Evolutionary conservation across 2,329 filamentous ascomycete genomes (phyloP), one percentile per base, ranked within the genome.

Genomic region (Nigrospora osmanthi): DNA sequence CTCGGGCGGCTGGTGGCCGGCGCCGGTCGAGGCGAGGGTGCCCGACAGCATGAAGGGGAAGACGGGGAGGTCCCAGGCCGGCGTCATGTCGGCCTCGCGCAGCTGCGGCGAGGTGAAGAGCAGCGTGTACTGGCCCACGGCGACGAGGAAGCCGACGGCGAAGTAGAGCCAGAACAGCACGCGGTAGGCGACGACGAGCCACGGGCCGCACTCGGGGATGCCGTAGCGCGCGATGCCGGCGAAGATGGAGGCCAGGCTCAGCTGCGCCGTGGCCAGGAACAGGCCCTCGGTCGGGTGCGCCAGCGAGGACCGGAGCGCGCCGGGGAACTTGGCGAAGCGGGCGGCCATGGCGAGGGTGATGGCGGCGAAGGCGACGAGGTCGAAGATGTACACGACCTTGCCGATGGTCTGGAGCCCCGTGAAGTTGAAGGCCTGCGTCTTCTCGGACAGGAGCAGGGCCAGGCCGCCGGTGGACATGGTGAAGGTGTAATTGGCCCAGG

Each of bases 281-380:
- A 74, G 63, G 2, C 68, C 68, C 55, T 79, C 75, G n/a, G 65
- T 66, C 6, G 73, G 72, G 47, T 73, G 71, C 0, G 62, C 67
- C 17, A 76, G 58, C 0, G 72, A 73, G 40, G 59, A 59, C 16
- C 62, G 64, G 42, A 77, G 62, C 9, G 69, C 65, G 17, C 63
- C 62, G 1, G 66, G 65, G 49, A 67, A 68, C 36, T 67, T 60
- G 38, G 62, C 53, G 52, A 77, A 77, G 40, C 74, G 68, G 36
- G 67, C 57, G 11, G 65, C 54, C 38, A 70, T 60, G 32, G 56
- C 55, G 2, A 49, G 41, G 2, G 54, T 58, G 49, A 65, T 60
- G 44, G 60, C 46, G 3, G 54, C 39, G 58, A 76, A 76, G 44
- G 72, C 57, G 47, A 73, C 50, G 5, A 78, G 60, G 53, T 75